Evolutionary conservation across 2,329 filamentous ascomycete species (phyloP), one percentile per base, ranked within the genome.

Genomic region (Fusarium dimerum): DNA sequence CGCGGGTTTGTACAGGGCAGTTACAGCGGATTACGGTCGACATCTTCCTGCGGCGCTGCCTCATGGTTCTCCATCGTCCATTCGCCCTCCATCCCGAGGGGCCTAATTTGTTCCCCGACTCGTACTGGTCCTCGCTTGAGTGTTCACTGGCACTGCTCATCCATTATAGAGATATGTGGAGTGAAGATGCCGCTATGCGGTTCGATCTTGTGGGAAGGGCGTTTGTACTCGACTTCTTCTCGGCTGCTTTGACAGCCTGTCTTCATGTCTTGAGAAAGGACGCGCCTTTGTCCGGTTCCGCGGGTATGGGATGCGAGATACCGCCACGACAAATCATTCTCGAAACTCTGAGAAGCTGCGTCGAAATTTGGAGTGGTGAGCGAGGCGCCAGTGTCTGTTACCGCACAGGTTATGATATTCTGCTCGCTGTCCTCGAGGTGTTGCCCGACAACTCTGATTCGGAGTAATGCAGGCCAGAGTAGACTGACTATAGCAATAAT

Each of bases 121-220:
- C 68, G 30, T 71, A 71, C 60, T 72, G 70, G 68, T 67, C 65
- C 16, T 73, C 70, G 8, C 60, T 73, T 16, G 68, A 71, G 59
- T 73, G 70, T 56, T 70, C 69, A 0, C 64, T 72, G 6, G 68
- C 69, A 9, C 57, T 73, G 20, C 60, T 72, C 5, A 62, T 72
- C 42, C 68, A 71, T 50, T 71, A 71, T 41, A 68, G 69, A 41
- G 68, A 72, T 48, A 57, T 73, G 39, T 71, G 68, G 67, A 62
- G 66, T 9, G 57, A 60, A 30, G 67, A 68, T 12, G 50, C 56
- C 10, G 43, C 26, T 20, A 52, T 64, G 44, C 59, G 66, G 10
- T 54, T 68, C 18, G 65, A 71, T 29, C 59, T 71, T 4, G 66
- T 72, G 11, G 69, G 68, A 3, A 60, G 69, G 1, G 65, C 67